Evolutionary conservation across 1,284 basidiomycete species (phyloP).

Genomic region (Sutorius eximius): DNA sequence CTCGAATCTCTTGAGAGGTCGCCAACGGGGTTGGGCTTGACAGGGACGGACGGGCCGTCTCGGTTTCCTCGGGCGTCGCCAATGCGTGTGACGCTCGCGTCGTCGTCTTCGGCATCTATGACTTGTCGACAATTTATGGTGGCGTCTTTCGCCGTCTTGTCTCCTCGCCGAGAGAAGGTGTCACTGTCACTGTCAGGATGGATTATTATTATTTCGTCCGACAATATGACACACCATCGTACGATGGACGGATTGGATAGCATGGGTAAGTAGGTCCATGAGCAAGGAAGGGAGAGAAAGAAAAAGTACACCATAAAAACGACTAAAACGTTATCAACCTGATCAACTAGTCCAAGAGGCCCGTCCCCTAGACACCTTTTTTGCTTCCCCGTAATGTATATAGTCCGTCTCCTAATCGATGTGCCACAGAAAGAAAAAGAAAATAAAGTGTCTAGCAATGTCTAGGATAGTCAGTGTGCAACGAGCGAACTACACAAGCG

Average conservation of each 20-base stretch:
- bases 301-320: neutral
- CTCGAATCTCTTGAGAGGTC: conserved; percentile 69
- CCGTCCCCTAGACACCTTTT: neutral
- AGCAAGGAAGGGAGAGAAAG: neutral
- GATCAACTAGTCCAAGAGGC: neutral
- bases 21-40: conserved; percentile 41
- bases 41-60: neutral
- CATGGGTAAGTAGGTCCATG: too few species aligned
- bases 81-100: neutral
- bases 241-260: too few species aligned
- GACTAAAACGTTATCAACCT: neutral
- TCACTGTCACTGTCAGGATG: too few species aligned
- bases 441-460: conserved; percentile 15
- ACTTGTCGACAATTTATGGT: too few species aligned
- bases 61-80: neutral
- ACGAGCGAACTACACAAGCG: conserved; percentile 11
- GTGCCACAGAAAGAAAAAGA: neutral
- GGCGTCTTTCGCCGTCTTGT: too few species aligned
- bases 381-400: neutral
- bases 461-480: conserved; percentile 5
- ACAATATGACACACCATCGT: too few species aligned
- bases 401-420: neutral
- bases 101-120: neutral
- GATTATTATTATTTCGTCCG: too few species aligned
- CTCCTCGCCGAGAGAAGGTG: too few species aligned